Percentiles rank a stretch among this genome's conserved stretches.
Evolutionary conservation across 139 green algal species (phyloP).

Genomic region (Tetradesmus lagerheimii): DNA sequence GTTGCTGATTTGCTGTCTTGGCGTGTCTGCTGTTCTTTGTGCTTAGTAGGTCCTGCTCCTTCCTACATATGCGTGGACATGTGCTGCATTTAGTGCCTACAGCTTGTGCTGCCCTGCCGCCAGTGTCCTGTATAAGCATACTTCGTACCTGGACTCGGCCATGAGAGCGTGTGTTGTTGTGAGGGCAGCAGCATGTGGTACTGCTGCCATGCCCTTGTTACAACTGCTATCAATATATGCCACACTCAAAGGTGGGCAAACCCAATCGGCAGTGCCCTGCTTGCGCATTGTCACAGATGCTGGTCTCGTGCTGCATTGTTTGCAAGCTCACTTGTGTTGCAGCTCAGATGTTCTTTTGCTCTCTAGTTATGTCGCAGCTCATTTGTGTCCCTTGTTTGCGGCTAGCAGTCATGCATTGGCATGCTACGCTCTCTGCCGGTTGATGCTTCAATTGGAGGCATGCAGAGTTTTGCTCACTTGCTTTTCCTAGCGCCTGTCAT

Average conservation of each 20-base stretch:
- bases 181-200: neutral
- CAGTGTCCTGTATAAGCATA: neutral
- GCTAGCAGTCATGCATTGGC: neutral
- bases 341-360: neutral
- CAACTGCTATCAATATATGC: neutral
- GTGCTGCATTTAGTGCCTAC: neutral
- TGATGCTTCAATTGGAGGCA: too few relatives aligned
- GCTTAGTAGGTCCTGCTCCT: neutral
- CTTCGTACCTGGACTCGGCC: neutral
- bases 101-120: neutral
- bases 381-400: neutral
- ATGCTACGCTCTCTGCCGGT: too few relatives aligned
- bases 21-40: neutral
- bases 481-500: neutral
- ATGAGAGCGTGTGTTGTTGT: neutral
- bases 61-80: neutral
- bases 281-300: neutral
- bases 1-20: too few relatives aligned
- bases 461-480: neutral
- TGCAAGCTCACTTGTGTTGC: neutral
- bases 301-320: neutral
- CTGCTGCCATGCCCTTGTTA: neutral
- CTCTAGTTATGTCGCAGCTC: neutral
- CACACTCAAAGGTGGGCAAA: neutral
- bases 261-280: neutral